Evolutionary conservation across 768 basidiomycete genomes (phyloP).

Genomic region (Strobilomyces dryophilus): DNA sequence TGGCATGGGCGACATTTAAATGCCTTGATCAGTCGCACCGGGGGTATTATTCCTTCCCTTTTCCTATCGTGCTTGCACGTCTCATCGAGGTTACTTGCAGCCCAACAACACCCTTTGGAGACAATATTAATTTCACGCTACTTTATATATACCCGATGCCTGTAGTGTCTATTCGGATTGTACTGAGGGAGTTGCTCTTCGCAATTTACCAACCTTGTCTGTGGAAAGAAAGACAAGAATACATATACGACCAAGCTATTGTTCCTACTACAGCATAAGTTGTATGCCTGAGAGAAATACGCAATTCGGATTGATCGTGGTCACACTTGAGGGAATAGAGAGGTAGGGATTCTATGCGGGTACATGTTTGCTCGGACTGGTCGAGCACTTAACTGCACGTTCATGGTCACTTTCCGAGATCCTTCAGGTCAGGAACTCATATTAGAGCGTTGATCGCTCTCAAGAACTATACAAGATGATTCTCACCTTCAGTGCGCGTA

Average conservation of each 20-base stretch:
- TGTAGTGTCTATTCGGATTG: background rate
- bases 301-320: background rate
- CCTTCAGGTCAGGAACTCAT: background rate
- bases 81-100: background rate
- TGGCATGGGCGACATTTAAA: no score
- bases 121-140: background rate
- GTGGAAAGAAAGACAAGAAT: background rate
- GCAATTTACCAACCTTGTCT: background rate
- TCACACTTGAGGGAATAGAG: background rate
- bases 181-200: background rate
- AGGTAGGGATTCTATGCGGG: background rate
- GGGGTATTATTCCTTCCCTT: background rate
- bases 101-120: background rate
- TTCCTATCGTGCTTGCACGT: background rate
- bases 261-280: background rate
- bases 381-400: background rate
- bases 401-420: background rate
- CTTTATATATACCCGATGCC: background rate
- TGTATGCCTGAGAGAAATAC: background rate
- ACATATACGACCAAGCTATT: background rate
- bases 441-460: background rate
- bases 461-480: background rate
- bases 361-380: background rate
- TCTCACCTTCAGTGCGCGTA: constrained; percentile 4
- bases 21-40: background rate